A percentile compares a stretch with the other conserved stretches of the same genome.
Evolutionary conservation across 495 filamentous ascomycete species (phyloP).

Genomic region (Penicillium antarcticum): DNA sequence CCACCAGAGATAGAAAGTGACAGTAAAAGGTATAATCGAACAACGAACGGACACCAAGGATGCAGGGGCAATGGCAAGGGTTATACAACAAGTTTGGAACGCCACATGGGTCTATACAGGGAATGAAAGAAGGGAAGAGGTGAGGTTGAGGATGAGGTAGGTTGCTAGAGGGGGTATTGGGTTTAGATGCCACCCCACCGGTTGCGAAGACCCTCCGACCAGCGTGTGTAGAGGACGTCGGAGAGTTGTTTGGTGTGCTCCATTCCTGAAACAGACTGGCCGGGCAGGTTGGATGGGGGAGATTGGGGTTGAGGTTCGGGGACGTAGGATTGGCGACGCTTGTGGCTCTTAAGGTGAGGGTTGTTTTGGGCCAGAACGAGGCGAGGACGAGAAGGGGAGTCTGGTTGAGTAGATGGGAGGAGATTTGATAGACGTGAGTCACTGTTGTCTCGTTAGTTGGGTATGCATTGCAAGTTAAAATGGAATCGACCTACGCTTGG

Average conservation of each 20-base stretch:
- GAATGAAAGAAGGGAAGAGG: slow-evolving; percentile 14
- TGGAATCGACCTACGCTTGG: slow-evolving; percentile 36
- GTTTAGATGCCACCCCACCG: slow-evolving; percentile 65
- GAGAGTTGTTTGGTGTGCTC: slow-evolving; percentile 86
- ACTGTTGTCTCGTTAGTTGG: slow-evolving; percentile 20
- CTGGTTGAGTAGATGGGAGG: slow-evolving; percentile 37
- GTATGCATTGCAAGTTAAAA: background rate
- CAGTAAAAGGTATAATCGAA: background rate
- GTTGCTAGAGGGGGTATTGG: background rate
- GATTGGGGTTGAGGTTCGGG: slow-evolving; percentile 33
- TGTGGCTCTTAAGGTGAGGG: slow-evolving; percentile 77
- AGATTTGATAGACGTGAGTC: slow-evolving; percentile 53
- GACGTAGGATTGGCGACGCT: slow-evolving; percentile 60
- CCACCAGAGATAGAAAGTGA: slow-evolving; percentile 10
- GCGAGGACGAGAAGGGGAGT: slow-evolving; percentile 53
- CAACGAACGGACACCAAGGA: slow-evolving; percentile 24
- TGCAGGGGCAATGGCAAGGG: slow-evolving; percentile 17
- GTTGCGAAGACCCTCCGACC: slow-evolving; percentile 78
- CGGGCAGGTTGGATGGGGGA: slow-evolving; percentile 39
- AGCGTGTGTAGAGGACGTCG: slow-evolving; percentile 85
- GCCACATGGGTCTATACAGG: slow-evolving; percentile 28
- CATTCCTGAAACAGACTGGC: slow-evolving; percentile 66
- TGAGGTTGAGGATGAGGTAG: background rate
- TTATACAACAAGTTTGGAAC: slow-evolving; percentile 18
- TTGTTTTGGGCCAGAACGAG: slow-evolving; percentile 78